These are phyloP conservation scores for Flammula alnicola DNA, from an alignment of 1,284 basidiomycete genomes.

Conservation along the genomic window DNA sequence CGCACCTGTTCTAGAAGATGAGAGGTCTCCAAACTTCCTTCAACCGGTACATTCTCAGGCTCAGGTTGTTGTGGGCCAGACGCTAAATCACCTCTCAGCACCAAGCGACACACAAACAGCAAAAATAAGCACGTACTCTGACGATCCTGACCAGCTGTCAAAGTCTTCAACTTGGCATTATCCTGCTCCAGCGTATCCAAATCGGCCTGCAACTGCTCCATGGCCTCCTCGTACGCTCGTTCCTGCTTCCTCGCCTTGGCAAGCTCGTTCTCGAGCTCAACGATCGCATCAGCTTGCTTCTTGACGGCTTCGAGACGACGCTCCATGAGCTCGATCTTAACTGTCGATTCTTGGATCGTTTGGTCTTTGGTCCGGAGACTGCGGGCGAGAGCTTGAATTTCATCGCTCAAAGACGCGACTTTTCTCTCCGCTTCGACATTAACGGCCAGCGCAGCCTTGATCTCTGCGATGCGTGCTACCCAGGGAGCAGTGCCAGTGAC, in stretches of 20 bases:
- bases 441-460: constrained; percentile 82
- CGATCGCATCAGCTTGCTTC: constrained; percentile 85
- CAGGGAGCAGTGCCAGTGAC: constrained; percentile 86
- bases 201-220: constrained; percentile 91
- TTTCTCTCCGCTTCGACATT: constrained; percentile 93
- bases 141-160: constrained; percentile 64
- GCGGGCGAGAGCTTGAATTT: constrained; percentile 85
- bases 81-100: constrained; percentile 16
- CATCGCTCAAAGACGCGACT: constrained; percentile 84
- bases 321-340: constrained; percentile 96
- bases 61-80: constrained; percentile 58
- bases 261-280: constrained; percentile 82
- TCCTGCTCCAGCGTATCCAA: constrained; percentile 88
- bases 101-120: not conserved
- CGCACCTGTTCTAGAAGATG: constrained; percentile 83
- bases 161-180: constrained; percentile 79
- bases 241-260: constrained; percentile 86
- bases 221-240: constrained; percentile 88
- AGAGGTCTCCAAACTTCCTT: constrained; percentile 83
- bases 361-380: constrained; percentile 89
- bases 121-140: constrained; percentile 52
- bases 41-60: constrained; percentile 65
- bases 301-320: constrained; percentile 89
- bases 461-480: constrained; percentile 84
- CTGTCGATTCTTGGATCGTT: constrained; percentile 83